Evolutionary conservation across 176 grass and related monocot genomes (phyloP), one percentile per base, ranked within the genome.

Genomic region (Oryza glumipatula): DNA sequence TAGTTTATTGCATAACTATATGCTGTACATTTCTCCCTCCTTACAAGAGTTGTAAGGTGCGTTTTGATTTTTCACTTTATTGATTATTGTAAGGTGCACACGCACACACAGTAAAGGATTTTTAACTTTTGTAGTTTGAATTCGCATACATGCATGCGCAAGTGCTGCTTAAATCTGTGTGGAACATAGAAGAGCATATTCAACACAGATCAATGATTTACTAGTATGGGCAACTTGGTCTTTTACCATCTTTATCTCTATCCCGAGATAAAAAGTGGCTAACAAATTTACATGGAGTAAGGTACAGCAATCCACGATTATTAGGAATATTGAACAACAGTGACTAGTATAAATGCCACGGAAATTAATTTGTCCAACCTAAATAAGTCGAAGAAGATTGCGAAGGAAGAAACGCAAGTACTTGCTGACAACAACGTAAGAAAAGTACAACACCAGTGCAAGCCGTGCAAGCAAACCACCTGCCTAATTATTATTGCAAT

Each of bases 401-500:
- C 6, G 11, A 77, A 89, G 38, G 45, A 38, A 46, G 36, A 19
- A 30, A 78, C 3, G 3, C 24, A 38, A 60, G 1, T 28, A 3
- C 33, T 47, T 82, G 45, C 12, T 28, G 11, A 30, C 45, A 77
- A 5, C n/a, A 6, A 79, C 68, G 7, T 11, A 49, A 44, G 56
- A 56, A 44, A 66, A 67, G 66, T 7, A 77, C 60, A 44, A 10
- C 10, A 15, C 11, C 38, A 74, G 21, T 3, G 71, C 85, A 68
- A 74, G 15, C 2, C 54, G 77, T 22, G 9, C 60, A 23, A 3
- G 6, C 38, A 66, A 45, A 15, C 85, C 35, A 26, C 61, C 46
- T 63, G 13, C 61, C 46, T 46, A 81, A 68, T 75, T 35, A 75
- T 56, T 66, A 73, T 80, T 80, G 41, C 32, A 79, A 52, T 17